These are phyloP conservation scores for Pholiota adiposa DNA, from an alignment of 1,284 basidiomycete species.

Conservation along the genomic window DNA sequence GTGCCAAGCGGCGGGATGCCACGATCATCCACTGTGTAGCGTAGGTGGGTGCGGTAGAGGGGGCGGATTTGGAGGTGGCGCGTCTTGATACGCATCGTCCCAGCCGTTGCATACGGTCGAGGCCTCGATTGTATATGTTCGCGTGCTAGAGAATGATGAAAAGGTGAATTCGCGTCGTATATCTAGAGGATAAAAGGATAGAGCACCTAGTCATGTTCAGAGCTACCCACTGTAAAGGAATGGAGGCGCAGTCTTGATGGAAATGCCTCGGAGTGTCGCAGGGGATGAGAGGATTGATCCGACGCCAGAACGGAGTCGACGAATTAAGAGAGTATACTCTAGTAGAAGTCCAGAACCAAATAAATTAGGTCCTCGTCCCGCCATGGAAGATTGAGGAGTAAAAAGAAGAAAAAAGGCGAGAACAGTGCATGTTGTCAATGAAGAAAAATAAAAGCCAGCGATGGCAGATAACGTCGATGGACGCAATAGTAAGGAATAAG, in stretches of 20 bases:
- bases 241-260: background rate
- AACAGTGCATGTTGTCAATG: background rate
- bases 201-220: background rate
- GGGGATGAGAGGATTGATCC: background rate
- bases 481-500: background rate
- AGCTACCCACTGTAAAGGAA: background rate
- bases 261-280: background rate
- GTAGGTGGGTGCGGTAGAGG: background rate
- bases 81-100: background rate
- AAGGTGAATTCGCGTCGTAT: background rate
- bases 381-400: background rate
- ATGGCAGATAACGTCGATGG: background rate
- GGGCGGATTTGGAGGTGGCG: background rate
- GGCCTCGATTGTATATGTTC: background rate
- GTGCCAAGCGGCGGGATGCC: background rate
- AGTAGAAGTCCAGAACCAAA: background rate
- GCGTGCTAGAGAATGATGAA: background rate
- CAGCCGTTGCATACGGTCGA: background rate
- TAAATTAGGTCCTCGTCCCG: background rate
- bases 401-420: background rate
- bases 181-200: background rate
- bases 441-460: background rate
- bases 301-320: background rate
- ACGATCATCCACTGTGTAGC: no score
- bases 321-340: background rate